These are phyloP conservation scores for Scheffersomyces segobiensis DNA, from an alignment of 1,139 yeast species.

Conservation along the genomic window DNA sequence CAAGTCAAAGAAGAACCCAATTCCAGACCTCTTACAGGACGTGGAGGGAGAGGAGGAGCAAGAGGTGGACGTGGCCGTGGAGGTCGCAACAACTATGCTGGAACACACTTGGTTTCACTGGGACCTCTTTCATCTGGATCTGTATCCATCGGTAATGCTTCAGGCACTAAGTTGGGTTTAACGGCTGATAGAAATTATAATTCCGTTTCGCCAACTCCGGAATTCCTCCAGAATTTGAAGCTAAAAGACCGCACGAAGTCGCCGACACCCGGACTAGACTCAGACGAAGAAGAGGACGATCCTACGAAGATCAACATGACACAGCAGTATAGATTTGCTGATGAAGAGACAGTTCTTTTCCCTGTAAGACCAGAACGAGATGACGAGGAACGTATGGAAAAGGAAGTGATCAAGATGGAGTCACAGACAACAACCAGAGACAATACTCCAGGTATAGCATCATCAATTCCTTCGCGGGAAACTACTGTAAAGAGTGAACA, in stretches of 20 bases:
- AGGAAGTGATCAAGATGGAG: slow-evolving; percentile 10
- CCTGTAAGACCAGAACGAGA: slow-evolving; percentile 44
- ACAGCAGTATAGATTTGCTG: slow-evolving; percentile 52
- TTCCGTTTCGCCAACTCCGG: slow-evolving; percentile 35
- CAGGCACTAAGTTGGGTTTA: slow-evolving; percentile 28
- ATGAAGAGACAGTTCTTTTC: slow-evolving; percentile 44
- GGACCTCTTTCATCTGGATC: slow-evolving; percentile 75
- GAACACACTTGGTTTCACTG: slow-evolving; percentile 67
- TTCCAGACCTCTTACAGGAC: slow-evolving; percentile 12
- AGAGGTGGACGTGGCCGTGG: slow-evolving; percentile 39
- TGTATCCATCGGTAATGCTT: slow-evolving; percentile 43
- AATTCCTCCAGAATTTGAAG: slow-evolving; percentile 40
- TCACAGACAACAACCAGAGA: slow-evolving; percentile 36
- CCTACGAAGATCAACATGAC: slow-evolving; percentile 61
- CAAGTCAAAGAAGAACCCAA: slow-evolving; percentile 43
- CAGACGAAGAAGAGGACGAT: slow-evolving; percentile 36
- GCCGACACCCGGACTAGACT: slow-evolving; percentile 23
- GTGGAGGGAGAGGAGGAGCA: slow-evolving; percentile 22
- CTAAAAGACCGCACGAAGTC: slow-evolving; percentile 22
- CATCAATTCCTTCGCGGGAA: slow-evolving; percentile 19
- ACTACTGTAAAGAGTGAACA: slow-evolving; percentile 38
- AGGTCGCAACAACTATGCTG: slow-evolving; percentile 51
- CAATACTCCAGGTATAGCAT: slow-evolving; percentile 9
- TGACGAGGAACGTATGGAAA: slow-evolving; percentile 19
- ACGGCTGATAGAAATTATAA: slow-evolving; percentile 28